Evolutionary conservation across 2,329 filamentous ascomycete genomes (phyloP).

Genomic region (Penicillium sp.): DNA sequence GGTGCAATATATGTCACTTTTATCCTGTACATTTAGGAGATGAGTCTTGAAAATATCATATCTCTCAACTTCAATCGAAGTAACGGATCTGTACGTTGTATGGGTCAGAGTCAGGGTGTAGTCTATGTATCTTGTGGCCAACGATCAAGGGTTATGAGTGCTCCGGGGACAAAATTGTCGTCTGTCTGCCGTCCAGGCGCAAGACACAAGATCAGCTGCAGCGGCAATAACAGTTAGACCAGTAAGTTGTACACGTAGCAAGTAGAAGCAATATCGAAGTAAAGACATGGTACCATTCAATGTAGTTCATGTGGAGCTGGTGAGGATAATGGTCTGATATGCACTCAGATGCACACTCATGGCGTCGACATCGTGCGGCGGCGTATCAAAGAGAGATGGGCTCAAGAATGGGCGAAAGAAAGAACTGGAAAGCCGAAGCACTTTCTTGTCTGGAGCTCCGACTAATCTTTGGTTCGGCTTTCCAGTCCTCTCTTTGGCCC

Average conservation of each 20-base stretch:
- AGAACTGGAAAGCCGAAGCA: too few relatives aligned
- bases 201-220: not conserved
- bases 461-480: too few relatives aligned
- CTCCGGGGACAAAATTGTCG: not conserved
- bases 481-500: too few relatives aligned
- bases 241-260: too few relatives aligned
- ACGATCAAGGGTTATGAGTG: not conserved
- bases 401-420: too few relatives aligned
- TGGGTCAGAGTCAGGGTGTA: not conserved
- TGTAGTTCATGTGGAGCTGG: too few relatives aligned
- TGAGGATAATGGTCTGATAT: not conserved
- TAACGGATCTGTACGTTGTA: not conserved
- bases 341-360: not conserved
- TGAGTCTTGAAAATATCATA: slow-evolving; percentile 6
- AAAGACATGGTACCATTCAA: too few relatives aligned
- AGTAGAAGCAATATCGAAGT: too few relatives aligned
- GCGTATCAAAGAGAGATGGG: too few relatives aligned
- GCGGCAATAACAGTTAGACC: not conserved
- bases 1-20: slow-evolving; percentile 12
- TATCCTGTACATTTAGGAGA: slow-evolving; percentile 21
- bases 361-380: too few relatives aligned
- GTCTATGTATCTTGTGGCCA: not conserved
- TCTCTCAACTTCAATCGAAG: slow-evolving; percentile 1
- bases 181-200: too few relatives aligned
- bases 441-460: too few relatives aligned